These are phyloP conservation scores for Chytriomyces sp. DNA, from an alignment of 192 early-diverging fungal genomes.

Conservation along the genomic window DNA sequence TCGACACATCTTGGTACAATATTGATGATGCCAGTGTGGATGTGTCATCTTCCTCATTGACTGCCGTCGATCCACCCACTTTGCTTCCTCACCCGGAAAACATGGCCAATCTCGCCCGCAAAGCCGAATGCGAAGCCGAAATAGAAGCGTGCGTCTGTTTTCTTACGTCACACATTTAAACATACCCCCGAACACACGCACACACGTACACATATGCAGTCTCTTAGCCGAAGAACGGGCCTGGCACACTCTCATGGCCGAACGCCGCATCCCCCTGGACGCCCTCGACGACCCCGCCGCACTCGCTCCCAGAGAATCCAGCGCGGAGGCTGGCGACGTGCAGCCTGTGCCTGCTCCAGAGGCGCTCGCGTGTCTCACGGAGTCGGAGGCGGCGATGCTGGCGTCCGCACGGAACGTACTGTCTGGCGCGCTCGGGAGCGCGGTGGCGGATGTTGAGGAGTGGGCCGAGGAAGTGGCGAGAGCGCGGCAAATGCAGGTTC, in stretches of 20 bases:
- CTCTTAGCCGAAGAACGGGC: conserved; percentile 4
- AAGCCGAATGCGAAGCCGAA: conserved; percentile 26
- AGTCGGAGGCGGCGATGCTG: not conserved
- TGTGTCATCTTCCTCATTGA: not conserved
- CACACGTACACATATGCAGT: too few relatives aligned
- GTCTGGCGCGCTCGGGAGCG: too few relatives aligned
- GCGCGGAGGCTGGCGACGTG: too few relatives aligned
- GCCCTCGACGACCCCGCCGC: too few relatives aligned
- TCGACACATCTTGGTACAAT: conserved; percentile 60
- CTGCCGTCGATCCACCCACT: conserved; percentile 9
- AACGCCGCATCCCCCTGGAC: too few relatives aligned
- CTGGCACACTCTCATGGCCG: conserved; percentile 2
- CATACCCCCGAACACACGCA: too few relatives aligned
- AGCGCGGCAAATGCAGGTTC: conserved; percentile 12
- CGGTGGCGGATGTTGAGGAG: conserved; percentile 1
- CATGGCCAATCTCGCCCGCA: conserved; percentile 24
- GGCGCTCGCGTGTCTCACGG: not conserved
- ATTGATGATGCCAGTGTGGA: not conserved
- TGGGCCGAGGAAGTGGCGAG: conserved; percentile 12
- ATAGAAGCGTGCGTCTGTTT: conserved; percentile 23
- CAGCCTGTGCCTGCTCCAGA: not conserved
- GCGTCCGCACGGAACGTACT: not conserved
- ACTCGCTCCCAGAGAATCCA: too few relatives aligned
- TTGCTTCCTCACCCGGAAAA: conserved; percentile 50
- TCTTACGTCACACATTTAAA: not conserved